A percentile compares a stretch with the other conserved stretches of the same genome.
These are phyloP conservation scores for Aquilaria agallochum DNA, from an alignment of 441 rosid species.

Conservation along the genomic window DNA sequence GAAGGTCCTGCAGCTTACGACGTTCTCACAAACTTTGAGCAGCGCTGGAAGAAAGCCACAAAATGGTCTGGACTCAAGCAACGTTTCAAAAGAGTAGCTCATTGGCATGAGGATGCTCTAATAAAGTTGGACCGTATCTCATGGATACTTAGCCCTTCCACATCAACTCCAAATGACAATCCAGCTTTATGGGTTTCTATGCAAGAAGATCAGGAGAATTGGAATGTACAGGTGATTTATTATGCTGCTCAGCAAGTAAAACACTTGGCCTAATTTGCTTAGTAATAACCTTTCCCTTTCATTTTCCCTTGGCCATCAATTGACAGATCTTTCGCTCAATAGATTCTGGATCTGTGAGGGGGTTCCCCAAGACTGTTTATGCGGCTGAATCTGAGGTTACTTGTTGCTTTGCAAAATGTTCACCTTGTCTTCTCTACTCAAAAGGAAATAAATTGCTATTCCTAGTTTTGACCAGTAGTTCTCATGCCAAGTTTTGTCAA, in stretches of 20 bases:
- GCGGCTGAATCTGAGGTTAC: conserved; percentile 57
- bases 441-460: conserved; percentile 2
- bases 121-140: conserved; percentile 82
- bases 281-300: not conserved
- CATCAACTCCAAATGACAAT: conserved; percentile 32
- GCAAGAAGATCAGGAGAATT: conserved; percentile 56
- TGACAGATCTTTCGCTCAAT: conserved; percentile 77
- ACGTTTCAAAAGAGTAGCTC: conserved; percentile 54
- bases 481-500: too few species aligned
- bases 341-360: conserved; percentile 88
- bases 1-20: conserved; percentile 97
- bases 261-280: not conserved
- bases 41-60: conserved; percentile 87
- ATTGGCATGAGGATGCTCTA: conserved; percentile 79
- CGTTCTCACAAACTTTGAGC: conserved; percentile 80
- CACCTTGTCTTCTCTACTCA: not conserved
- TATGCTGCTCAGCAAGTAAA: conserved; percentile 5
- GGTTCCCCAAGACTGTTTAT: conserved; percentile 65
- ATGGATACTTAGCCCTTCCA: conserved; percentile 75
- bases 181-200: conserved; percentile 46
- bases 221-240: conserved; percentile 69
- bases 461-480: not conserved
- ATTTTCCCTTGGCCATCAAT: conserved; percentile 7
- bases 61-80: conserved; percentile 64
- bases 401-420: not conserved